Evolutionary conservation across 2,329 filamentous ascomycete genomes (phyloP), one percentile per base, ranked within the genome.

Genomic region (Colletotrichum trifolii): DNA sequence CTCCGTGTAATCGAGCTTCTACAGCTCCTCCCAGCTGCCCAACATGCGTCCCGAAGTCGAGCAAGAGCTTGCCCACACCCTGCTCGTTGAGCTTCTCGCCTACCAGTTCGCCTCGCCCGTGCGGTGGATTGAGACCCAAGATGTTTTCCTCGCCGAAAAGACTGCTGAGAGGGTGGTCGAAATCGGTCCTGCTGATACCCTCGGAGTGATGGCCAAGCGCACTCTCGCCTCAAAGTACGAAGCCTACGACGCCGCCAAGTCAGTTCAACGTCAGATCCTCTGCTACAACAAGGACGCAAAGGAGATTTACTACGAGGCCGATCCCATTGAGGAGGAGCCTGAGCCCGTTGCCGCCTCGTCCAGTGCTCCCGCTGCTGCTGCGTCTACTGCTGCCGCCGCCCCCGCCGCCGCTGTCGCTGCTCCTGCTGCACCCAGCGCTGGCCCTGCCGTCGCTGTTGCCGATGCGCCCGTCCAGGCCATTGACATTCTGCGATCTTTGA

Each of bases 261-360:
- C 95, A 8, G 91, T 98, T 47, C 94, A 97, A 82, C 89, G 96
- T 77, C 95, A 98, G 79, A 97, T 99, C 77, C 88, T 99, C 62
- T 98, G 96, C 85, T 99, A 98, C 85, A 98, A 97, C 85, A 99
- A 99, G 81, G 96, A 99, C 76, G 92, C 94, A 61, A 98, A 97
- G 79, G 96, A 99, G 79, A 99, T 99, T 70, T 99, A 99, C 85
- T 99, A 99, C 80, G 95, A 97, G 76, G 94, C 97, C 48, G 96
- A 99, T 75, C 96, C 96, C 0, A 84, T 97, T 36, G 93, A 96
- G 74, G 96, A 99, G 63, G 96, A 98, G 79, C 87, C 91, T 50
- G 91, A 91, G 74, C 82, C 89, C 1, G 77, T 83, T 11, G 80
- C 84, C 33, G 75, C 80, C 67, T 76, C 85, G 57, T 76, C 82